Conservation (phyloP, 768 basidiomycete species). For the Leccinum uliginosum region DNA sequence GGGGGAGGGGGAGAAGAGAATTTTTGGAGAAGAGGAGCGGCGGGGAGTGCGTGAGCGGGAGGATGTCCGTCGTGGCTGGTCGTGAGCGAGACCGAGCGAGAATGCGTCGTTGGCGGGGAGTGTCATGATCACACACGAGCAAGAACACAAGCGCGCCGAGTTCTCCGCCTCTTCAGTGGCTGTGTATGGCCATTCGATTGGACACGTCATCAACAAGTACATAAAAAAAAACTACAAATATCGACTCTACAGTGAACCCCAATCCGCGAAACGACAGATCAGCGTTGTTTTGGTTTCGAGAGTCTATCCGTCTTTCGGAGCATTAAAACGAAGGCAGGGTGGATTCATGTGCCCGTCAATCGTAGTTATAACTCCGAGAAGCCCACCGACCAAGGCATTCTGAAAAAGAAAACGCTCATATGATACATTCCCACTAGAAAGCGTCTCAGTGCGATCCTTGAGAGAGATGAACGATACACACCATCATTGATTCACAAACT, state of each 20-base stretch:
- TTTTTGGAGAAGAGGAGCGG: slow-evolving; percentile 48
- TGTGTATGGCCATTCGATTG: slow-evolving; percentile 2
- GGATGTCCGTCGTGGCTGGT: slow-evolving; percentile 29
- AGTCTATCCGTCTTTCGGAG: slow-evolving; percentile 65
- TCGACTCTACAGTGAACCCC: slow-evolving; percentile 34
- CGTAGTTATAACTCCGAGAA: slow-evolving; percentile 85
- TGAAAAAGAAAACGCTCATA: neutral
- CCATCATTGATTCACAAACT: neutral
- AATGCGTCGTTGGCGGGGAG: slow-evolving; percentile 35
- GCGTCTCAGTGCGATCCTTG: neutral
- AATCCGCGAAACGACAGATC: slow-evolving; percentile 15
- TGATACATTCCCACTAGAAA: neutral
- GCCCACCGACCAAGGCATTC: neutral
- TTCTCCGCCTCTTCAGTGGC: slow-evolving; percentile 3
- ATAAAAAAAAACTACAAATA: slow-evolving; percentile 1
- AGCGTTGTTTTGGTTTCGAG: slow-evolving; percentile 59
- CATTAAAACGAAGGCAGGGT: slow-evolving; percentile 81
- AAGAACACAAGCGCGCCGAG: neutral
- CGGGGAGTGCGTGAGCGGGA: slow-evolving; percentile 22
- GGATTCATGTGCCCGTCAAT: slow-evolving; percentile 49
- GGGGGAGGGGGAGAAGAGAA: slow-evolving; percentile 36
- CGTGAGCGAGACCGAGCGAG: slow-evolving; percentile 33
- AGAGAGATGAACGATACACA: neutral
- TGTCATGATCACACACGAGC: slow-evolving; percentile 19
- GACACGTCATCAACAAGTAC: neutral